Base-by-base conservation (phyloP, 176 grass and related monocot genomes). In the Alopecurus myosuroides region DNA sequence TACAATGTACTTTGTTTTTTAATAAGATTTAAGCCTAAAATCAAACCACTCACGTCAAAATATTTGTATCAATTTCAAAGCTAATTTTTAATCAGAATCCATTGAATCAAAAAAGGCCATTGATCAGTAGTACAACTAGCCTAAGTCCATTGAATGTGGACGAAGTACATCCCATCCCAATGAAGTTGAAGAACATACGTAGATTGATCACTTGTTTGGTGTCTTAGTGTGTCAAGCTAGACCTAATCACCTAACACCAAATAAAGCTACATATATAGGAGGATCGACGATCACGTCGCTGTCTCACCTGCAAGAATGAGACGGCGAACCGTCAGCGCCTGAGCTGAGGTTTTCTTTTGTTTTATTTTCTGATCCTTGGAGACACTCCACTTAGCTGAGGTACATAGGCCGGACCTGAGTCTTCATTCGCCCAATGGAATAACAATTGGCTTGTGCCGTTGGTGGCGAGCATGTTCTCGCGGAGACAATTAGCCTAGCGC, bases 61-160 rank as follows among this genome's bases (percentile, higher is more conserved):
- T 33, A 5, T 6, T 30, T 6, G 9, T 33, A 36, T 20, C 2
- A 36, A 10, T 22, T 36, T 40, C 35, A 25, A 13, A 14, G 40
- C 10, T 2, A n/a, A 12, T 39, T 39, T 68, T 39, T 14, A 23
- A 40, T 11, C 35, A 23, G 23, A 41, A 25, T 25, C 11, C 4
- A 25, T 42, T 41, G 39, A 70, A 26, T 44, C 11, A 3, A 42
- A 68, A 25, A 11, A 42, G 36, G 20, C 37, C 11, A 3, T 44
- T 71, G 1, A 15, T 70, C 36, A 42, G 36, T 70, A 44, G 2
- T 71, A 15, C 70, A 4, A 29, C 41, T 28, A 29, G 28, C 11
- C 11, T 3, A 73, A 33, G 45, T 88, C 36, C 75, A 88, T 33
- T 73, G 86, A 84, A 88, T 34, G 75, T 88, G 53, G 65, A 84